Evolutionary conservation across 2,329 filamentous ascomycete genomes (phyloP).

Genomic region (Myriosclerotinia scirpicola): DNA sequence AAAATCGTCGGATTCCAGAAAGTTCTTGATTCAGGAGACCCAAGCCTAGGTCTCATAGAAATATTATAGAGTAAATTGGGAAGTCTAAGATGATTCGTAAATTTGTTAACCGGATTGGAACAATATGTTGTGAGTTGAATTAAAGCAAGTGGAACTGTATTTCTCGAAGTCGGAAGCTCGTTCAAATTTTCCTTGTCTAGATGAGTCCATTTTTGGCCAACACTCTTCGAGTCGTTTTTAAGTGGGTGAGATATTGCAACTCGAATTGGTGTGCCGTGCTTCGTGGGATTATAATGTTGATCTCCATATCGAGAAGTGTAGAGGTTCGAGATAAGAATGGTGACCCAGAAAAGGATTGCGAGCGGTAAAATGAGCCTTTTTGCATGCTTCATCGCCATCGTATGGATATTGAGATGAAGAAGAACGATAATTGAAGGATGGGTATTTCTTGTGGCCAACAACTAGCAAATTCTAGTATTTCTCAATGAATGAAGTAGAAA

Average conservation of each 20-base stretch:
- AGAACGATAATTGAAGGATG: not conserved
- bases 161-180: not conserved
- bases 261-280: not conserved
- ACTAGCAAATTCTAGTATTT: slow-evolving; percentile 1
- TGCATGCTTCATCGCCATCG: slow-evolving; percentile 23
- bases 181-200: not conserved
- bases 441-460: not conserved
- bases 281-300: not conserved
- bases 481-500: not conserved
- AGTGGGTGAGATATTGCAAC: slow-evolving; percentile 24
- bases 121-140: slow-evolving; percentile 27
- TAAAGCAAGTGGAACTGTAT: slow-evolving; percentile 24
- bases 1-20: slow-evolving; percentile 46
- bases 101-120: slow-evolving; percentile 35
- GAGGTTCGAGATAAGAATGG: slow-evolving; percentile 19
- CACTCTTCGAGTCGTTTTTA: slow-evolving; percentile 19
- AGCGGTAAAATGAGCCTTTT: slow-evolving; percentile 31
- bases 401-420: not conserved
- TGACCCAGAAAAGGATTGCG: slow-evolving; percentile 23
- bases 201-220: not conserved
- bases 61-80: slow-evolving; percentile 42
- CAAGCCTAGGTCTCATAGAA: slow-evolving; percentile 37
- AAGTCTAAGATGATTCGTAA: slow-evolving; percentile 42
- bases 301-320: not conserved
- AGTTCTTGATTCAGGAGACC: slow-evolving; percentile 31